Percentiles rank a stretch among this genome's conserved stretches.
Evolutionary conservation across 2,329 filamentous ascomycete genomes (phyloP).

Genomic region (Alternaria sp.): DNA sequence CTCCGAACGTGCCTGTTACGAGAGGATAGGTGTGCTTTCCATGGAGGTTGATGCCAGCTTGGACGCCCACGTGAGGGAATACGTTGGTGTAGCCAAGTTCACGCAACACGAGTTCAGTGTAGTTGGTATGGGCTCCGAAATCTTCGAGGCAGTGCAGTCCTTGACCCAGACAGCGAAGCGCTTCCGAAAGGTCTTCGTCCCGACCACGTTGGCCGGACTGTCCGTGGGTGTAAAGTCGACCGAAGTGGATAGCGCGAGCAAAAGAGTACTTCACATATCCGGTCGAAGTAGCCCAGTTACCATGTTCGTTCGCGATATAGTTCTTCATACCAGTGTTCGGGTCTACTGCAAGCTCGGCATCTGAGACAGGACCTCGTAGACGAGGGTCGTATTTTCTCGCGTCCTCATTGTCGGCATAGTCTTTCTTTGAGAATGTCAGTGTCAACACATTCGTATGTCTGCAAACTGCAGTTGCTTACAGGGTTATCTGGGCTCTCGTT

Average conservation of each 20-base stretch:
- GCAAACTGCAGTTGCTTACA: neutral
- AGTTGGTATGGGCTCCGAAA: constrained; percentile 63
- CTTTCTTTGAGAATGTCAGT: constrained; percentile 28
- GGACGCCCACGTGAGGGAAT: constrained; percentile 59
- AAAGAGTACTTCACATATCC: constrained; percentile 71
- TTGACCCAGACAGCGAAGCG: constrained; percentile 58
- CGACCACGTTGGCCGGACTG: constrained; percentile 48
- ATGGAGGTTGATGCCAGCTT: constrained; percentile 53
- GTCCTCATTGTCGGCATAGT: constrained; percentile 71
- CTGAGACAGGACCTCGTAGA: constrained; percentile 75
- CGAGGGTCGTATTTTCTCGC: constrained; percentile 82
- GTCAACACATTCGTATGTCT: neutral
- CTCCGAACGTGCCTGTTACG: constrained; percentile 62
- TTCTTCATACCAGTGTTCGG: constrained; percentile 82
- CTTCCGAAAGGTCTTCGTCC: constrained; percentile 57
- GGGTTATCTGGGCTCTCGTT: constrained; percentile 35
- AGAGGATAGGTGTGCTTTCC: constrained; percentile 59
- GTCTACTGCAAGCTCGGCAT: constrained; percentile 55
- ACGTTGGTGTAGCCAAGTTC: constrained; percentile 60
- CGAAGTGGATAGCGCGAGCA: constrained; percentile 56
- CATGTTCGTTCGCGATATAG: constrained; percentile 91
- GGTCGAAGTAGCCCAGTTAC: constrained; percentile 86
- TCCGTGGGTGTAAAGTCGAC: constrained; percentile 55
- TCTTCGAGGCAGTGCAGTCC: constrained; percentile 62
- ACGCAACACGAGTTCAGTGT: constrained; percentile 59